Evolutionary conservation across 2,329 filamentous ascomycete genomes (phyloP).

Genomic region (Cucurbitaria berberidis): DNA sequence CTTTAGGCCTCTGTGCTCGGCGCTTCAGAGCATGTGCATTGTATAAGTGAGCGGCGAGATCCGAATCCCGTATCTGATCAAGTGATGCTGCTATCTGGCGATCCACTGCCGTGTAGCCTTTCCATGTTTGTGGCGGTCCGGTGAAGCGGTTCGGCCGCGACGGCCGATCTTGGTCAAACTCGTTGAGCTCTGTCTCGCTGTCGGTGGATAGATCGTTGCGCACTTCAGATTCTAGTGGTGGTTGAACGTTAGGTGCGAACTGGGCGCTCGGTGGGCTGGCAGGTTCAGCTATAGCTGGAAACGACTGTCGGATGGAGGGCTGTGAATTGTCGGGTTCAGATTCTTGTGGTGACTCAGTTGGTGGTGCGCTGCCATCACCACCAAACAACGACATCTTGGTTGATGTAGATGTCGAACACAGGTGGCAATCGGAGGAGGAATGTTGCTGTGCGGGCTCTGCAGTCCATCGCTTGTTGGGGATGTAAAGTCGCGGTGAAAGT

Average conservation of each 20-base stretch:
- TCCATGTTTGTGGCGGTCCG: conserved; percentile 73
- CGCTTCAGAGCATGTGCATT: conserved; percentile 74
- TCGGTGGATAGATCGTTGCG: conserved; percentile 13
- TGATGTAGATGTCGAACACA: conserved; percentile 22
- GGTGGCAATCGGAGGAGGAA: conserved; percentile 2
- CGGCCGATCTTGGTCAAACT: conserved; percentile 10
- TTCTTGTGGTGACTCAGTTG: conserved; percentile 19
- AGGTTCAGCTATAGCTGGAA: conserved; percentile 8
- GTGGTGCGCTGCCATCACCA: conserved; percentile 23
- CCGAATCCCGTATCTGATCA: conserved; percentile 65
- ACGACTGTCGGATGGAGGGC: conserved; percentile 5
- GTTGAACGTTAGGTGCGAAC: not conserved
- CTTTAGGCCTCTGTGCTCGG: conserved; percentile 37
- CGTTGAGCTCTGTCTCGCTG: conserved; percentile 23
- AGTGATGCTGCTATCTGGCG: conserved; percentile 68
- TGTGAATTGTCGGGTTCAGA: conserved; percentile 15
- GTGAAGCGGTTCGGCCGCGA: conserved; percentile 70
- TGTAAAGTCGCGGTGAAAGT: conserved; percentile 6
- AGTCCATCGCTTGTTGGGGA: conserved; percentile 7
- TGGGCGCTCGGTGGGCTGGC: conserved; percentile 21
- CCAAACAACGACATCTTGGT: conserved; percentile 49
- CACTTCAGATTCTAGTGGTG: conserved; percentile 1
- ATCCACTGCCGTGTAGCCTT: conserved; percentile 65
- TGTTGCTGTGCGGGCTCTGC: not conserved
- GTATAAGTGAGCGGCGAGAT: conserved; percentile 79